Evolutionary conservation across 345 rosid genomes (phyloP).

Genomic region (Arabidopsis suecica): DNA sequence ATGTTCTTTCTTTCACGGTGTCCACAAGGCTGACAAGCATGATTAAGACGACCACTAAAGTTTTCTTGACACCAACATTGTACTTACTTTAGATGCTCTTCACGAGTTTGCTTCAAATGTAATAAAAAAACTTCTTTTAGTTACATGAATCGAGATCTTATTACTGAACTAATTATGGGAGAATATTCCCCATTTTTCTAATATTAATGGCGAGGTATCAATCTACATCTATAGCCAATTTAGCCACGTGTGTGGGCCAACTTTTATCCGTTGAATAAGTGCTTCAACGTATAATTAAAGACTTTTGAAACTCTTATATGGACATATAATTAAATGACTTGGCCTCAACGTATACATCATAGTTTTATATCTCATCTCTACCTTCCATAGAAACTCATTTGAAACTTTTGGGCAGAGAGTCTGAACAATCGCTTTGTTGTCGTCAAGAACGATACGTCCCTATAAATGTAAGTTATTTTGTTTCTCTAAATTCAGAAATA

Average conservation of each 20-base stretch:
- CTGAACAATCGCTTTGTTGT: slow-evolving; percentile 8
- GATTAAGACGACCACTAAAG: slow-evolving; percentile 22
- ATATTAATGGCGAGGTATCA: background rate
- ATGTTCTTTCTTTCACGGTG: background rate
- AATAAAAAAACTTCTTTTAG: background rate
- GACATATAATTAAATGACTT: background rate
- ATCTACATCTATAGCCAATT: background rate
- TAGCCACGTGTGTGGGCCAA: slow-evolving; percentile 36
- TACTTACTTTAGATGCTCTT: background rate
- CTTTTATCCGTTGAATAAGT: background rate
- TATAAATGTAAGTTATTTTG: slow-evolving; percentile 28
- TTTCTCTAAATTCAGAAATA: background rate
- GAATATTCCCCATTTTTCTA: background rate
- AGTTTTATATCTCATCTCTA: background rate
- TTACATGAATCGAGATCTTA: slow-evolving; percentile 4
- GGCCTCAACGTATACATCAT: background rate
- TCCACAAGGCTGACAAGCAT: slow-evolving; percentile 22
- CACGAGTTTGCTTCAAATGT: background rate
- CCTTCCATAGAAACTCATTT: background rate
- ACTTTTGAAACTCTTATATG: background rate
- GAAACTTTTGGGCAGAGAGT: background rate
- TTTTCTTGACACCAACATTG: too few relatives aligned
- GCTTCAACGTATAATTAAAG: background rate
- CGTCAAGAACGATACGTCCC: background rate
- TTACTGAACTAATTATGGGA: background rate